phyloP scores from a whole-genome alignment of 495 filamentous ascomycete genomes.

The Usnea hakonensis region DNA sequence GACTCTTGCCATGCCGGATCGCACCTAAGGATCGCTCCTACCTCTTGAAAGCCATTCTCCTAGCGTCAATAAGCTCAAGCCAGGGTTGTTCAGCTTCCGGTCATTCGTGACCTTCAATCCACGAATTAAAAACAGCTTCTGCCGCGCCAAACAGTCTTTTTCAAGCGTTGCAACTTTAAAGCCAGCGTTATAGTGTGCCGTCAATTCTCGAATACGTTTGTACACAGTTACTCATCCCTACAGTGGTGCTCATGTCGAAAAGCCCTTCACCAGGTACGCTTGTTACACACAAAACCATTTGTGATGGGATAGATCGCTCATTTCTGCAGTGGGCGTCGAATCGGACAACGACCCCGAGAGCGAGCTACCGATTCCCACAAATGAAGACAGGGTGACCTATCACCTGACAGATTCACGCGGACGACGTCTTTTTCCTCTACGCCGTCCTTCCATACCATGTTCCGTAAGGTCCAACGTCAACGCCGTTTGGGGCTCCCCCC shows the following conservation, averaged over 20 bases:
- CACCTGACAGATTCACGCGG: not conserved
- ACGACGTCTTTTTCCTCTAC: slow-evolving; percentile 11
- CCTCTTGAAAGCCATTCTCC: not conserved
- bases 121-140: not conserved
- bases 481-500: not conserved
- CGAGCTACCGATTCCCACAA: not conserved
- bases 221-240: not conserved
- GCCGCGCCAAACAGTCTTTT: not conserved
- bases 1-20: not conserved
- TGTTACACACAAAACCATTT: not conserved
- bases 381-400: not conserved
- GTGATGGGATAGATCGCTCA: not conserved
- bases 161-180: not conserved
- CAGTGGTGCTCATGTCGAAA: not conserved
- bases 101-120: not conserved
- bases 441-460: slow-evolving; percentile 3
- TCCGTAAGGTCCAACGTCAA: not conserved
- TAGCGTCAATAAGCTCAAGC: not conserved
- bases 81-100: not conserved
- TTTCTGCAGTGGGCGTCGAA: not conserved
- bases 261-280: not conserved
- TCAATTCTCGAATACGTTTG: not conserved
- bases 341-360: not conserved
- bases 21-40: slow-evolving; percentile 2
- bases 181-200: not conserved